Evolutionary conservation across 495 filamentous ascomycete species (phyloP), one percentile per base, ranked within the genome.

Genomic region (Evernia prunastri): DNA sequence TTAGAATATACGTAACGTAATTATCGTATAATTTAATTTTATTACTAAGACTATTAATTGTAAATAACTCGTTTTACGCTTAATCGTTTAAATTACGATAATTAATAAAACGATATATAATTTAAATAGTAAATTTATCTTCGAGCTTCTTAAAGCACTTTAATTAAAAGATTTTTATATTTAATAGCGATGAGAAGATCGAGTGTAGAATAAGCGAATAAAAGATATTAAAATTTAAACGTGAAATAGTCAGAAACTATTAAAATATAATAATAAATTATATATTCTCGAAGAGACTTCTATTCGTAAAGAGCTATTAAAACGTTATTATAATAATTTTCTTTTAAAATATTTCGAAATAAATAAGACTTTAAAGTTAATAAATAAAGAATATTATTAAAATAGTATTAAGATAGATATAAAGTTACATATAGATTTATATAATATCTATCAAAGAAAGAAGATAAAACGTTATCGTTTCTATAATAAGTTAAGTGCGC

Each of bases 51-150:
- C n/a, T n/a, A n/a, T n/a, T n/a, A n/a, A n/a, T n/a, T n/a, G n/a
- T n/a, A n/a, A n/a, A n/a, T n/a, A n/a, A n/a, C n/a, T n/a, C n/a
- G n/a, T 23, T n/a, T 25, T 42, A n/a, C 20, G 17, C n/a, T 39
- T 23, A 12, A 20, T 59, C n/a, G 17, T 3, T 39, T 23, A 36
- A 27, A 27, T 58, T 5, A 5, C 10, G 20, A n/a, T 31, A n/a
- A 18, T 42, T n/a, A n/a, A 45, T 29, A 45, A 59, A 27, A 40
- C 8, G 29, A 11, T n/a, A 18, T 58, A 58, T 58, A 58, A 39
- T 17, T 12, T 4, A 5, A 31, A 58, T 31, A 58, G 5, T n/a
- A 3, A 5, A 1, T 58, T 58, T 31, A 58, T 58, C 23, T 23
- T 12, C 35, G 35, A 58, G n/a, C 36, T 58, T 33, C 23, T n/a